These are phyloP conservation scores for Leishmania gerbilli DNA, from an alignment of 208 protist species.

Conservation along the genomic window DNA sequence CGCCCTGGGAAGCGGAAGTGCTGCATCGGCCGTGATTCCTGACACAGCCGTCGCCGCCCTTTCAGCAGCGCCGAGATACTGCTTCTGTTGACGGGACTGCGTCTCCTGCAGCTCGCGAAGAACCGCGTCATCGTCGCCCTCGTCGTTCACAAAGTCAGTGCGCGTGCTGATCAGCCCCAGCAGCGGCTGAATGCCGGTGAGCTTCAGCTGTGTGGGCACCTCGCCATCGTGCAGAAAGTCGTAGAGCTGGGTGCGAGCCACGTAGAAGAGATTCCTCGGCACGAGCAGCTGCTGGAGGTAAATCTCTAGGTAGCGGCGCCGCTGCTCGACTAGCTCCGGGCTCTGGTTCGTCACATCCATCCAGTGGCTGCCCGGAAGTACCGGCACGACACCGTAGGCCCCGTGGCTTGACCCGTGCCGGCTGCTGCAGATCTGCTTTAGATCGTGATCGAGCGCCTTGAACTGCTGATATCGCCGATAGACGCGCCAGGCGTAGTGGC, in stretches of 20 bases:
- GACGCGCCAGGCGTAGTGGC: slow-evolving; percentile 56
- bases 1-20: neutral
- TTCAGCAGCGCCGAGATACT: neutral
- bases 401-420: slow-evolving; percentile 45
- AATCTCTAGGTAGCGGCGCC: slow-evolving; percentile 77
- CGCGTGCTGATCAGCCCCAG: slow-evolving; percentile 33
- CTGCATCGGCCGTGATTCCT: neutral
- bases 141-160: slow-evolving; percentile 13
- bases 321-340: slow-evolving; percentile 73
- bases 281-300: slow-evolving; percentile 88
- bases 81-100: slow-evolving; percentile 1
- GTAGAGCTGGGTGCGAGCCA: slow-evolving; percentile 63
- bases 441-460: slow-evolving; percentile 64
- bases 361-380: slow-evolving; percentile 82
- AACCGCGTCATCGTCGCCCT: slow-evolving; percentile 25
- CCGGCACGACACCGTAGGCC: slow-evolving; percentile 77
- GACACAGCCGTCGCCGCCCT: neutral
- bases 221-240: slow-evolving; percentile 85
- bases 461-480: slow-evolving; percentile 88
- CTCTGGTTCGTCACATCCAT: slow-evolving; percentile 90
- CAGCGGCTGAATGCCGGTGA: slow-evolving; percentile 34
- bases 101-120: slow-evolving; percentile 5
- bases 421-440: slow-evolving; percentile 54
- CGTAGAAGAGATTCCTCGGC: slow-evolving; percentile 76
- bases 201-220: slow-evolving; percentile 47